phyloP scores from a whole-genome alignment of 352 stramenopile genomes.

The Thalassiosira livingstoniorum region DNA sequence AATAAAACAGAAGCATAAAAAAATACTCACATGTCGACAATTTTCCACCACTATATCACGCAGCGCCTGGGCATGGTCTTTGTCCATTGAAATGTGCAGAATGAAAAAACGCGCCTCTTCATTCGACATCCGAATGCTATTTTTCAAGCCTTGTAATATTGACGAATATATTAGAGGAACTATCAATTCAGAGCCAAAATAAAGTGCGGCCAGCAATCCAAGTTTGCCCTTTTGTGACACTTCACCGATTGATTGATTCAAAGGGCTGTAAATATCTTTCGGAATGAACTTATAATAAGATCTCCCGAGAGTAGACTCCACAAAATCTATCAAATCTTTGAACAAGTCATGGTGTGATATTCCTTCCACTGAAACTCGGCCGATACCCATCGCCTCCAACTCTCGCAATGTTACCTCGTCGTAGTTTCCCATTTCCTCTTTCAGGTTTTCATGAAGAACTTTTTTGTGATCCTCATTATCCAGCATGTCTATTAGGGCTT shows the following conservation, averaged over 20 bases:
- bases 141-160: slow-evolving; percentile 16
- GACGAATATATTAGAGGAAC: slow-evolving; percentile 37
- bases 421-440: slow-evolving; percentile 35
- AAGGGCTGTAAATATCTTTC: slow-evolving; percentile 5
- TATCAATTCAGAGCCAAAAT: slow-evolving; percentile 46
- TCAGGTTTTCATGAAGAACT: slow-evolving; percentile 25
- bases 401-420: slow-evolving; percentile 28
- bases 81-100: slow-evolving; percentile 41
- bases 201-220: slow-evolving; percentile 26
- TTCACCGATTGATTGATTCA: slow-evolving; percentile 21
- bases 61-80: slow-evolving; percentile 7
- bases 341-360: slow-evolving; percentile 32
- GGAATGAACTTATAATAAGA: slow-evolving; percentile 25
- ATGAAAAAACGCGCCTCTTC: slow-evolving; percentile 32
- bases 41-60: slow-evolving; percentile 20
- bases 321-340: slow-evolving; percentile 8
- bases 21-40: slow-evolving; percentile 19
- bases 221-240: slow-evolving; percentile 7
- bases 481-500: slow-evolving; percentile 9
- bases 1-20: no score
- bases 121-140: slow-evolving; percentile 19
- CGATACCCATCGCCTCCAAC: slow-evolving; percentile 19
- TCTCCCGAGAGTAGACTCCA: slow-evolving; percentile 9
- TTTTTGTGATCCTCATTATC: slow-evolving; percentile 19
- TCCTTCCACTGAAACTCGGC: slow-evolving; percentile 6